These are phyloP conservation scores for Rhynchosporium secalis DNA, from an alignment of 2,329 filamentous ascomycete species.

Conservation along the genomic window DNA sequence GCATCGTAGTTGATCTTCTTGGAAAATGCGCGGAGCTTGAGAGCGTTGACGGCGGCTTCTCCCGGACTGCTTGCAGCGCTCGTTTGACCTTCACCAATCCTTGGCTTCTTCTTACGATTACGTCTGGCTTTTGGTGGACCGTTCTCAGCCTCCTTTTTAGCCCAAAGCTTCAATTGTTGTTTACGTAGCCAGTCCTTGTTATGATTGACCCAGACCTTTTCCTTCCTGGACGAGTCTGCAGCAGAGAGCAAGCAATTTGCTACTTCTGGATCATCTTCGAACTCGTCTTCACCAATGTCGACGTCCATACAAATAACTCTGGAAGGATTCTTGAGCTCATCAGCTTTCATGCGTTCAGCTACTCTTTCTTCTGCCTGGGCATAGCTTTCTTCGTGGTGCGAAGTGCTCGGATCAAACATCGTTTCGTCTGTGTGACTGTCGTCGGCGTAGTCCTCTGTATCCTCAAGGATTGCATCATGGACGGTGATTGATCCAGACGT, in stretches of 20 bases:
- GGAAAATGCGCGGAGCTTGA: constrained; percentile 68
- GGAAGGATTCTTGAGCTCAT: constrained; percentile 49
- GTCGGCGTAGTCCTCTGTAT: too few relatives aligned
- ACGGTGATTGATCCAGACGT: too few relatives aligned
- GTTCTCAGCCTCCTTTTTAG: constrained; percentile 62
- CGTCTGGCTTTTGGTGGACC: constrained; percentile 58
- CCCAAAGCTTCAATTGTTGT: constrained; percentile 80
- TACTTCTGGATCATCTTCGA: constrained; percentile 87
- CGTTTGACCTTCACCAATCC: constrained; percentile 64
- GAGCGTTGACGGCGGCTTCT: constrained; percentile 67
- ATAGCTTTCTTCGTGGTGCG: constrained; percentile 57
- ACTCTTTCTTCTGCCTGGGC: constrained; percentile 58
- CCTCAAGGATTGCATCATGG: too few relatives aligned
- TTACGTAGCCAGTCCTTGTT: constrained; percentile 92
- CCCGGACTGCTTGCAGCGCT: constrained; percentile 66
- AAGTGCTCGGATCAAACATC: constrained; percentile 42
- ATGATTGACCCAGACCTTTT: constrained; percentile 89
- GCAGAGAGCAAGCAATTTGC: constrained; percentile 72
- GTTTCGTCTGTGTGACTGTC: too few relatives aligned
- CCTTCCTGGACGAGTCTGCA: constrained; percentile 78
- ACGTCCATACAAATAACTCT: constrained; percentile 57
- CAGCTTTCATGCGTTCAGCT: constrained; percentile 53
- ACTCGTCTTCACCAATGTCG: constrained; percentile 77
- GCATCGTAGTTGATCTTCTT: constrained; percentile 75
- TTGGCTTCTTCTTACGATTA: constrained; percentile 54